Percentiles rank a stretch among this genome's conserved stretches.
phyloP scores from a whole-genome alignment of 1,139 yeast genomes.

The Hansenula anomala region DNA sequence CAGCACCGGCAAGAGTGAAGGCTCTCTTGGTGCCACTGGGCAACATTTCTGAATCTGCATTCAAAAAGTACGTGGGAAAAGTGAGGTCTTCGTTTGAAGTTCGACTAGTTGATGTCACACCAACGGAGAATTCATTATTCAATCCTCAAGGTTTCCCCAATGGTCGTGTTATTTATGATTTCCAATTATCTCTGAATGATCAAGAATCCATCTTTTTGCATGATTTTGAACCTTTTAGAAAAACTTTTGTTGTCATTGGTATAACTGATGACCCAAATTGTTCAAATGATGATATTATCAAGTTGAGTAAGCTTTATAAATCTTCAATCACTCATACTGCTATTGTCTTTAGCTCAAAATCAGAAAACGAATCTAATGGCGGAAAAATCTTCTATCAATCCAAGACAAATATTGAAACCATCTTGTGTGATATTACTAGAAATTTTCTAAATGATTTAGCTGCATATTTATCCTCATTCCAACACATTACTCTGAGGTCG shows the following conservation, averaged over 20 bases:
- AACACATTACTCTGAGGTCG: conserved; percentile 66
- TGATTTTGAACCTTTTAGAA: conserved; percentile 87
- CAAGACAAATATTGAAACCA: conserved; percentile 46
- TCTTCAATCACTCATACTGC: conserved; percentile 60
- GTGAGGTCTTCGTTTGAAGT: conserved; percentile 57
- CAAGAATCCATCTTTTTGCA: conserved; percentile 61
- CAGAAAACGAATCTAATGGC: not conserved
- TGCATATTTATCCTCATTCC: conserved; percentile 62
- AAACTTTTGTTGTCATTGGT: conserved; percentile 66
- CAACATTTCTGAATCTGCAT: conserved; percentile 42
- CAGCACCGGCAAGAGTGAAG: conserved; percentile 61
- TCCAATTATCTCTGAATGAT: conserved; percentile 44
- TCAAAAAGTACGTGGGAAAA: conserved; percentile 39
- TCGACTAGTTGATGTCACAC: conserved; percentile 69
- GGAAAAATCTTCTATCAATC: conserved; percentile 15
- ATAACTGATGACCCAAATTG: conserved; percentile 31
- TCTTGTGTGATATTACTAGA: conserved; percentile 67
- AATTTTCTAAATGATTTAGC: conserved; percentile 62
- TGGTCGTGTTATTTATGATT: conserved; percentile 64
- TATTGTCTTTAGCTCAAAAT: conserved; percentile 46
- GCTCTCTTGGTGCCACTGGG: conserved; percentile 71
- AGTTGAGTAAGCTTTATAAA: conserved; percentile 43
- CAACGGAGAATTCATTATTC: conserved; percentile 56
- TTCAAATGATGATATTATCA: conserved; percentile 27
- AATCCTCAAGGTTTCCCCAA: conserved; percentile 83